Evolutionary conservation across 352 stramenopile genomes (phyloP).

Genomic region (Peronospora farinosa): DNA sequence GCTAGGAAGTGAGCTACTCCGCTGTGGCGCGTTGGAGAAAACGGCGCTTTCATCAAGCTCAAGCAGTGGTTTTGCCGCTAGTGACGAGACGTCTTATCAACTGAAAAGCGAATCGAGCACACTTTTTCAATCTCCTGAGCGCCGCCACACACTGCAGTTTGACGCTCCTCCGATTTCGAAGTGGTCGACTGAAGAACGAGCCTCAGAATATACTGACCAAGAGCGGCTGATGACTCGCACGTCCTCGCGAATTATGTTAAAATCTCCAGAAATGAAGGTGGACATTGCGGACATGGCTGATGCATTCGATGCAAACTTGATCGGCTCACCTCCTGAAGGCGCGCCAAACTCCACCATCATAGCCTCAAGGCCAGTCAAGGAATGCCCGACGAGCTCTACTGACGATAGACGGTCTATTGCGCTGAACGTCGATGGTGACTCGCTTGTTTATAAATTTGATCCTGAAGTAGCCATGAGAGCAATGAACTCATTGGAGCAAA

Average conservation of each 20-base stretch:
- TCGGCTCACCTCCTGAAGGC: constrained; percentile 9
- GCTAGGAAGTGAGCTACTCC: constrained; percentile 68
- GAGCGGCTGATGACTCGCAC: constrained; percentile 19
- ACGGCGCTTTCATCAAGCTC: constrained; percentile 23
- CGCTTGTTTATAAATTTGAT: constrained; percentile 56
- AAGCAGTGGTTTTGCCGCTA: constrained; percentile 27
- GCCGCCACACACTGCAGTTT: constrained; percentile 20
- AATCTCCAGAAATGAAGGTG: constrained; percentile 29
- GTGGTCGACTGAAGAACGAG: constrained; percentile 12
- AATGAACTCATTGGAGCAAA: constrained; percentile 55
- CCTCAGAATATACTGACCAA: constrained; percentile 8
- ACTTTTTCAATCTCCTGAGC: constrained; percentile 20
- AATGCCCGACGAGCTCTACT: constrained; percentile 17
- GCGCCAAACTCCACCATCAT: constrained; percentile 15
- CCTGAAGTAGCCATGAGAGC: constrained; percentile 45
- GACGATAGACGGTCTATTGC: constrained; percentile 52
- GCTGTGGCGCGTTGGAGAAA: constrained; percentile 48
- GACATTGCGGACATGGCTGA: constrained; percentile 30
- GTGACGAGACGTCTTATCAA: constrained; percentile 34
- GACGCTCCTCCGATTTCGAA: constrained; percentile 11
- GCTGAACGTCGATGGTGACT: constrained; percentile 30
- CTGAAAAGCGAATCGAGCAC: constrained; percentile 37
- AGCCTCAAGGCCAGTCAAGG: constrained; percentile 20
- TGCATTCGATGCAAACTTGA: constrained; percentile 30
- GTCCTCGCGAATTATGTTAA: constrained; percentile 29